A percentile compares a stretch with the other conserved stretches of the same genome.
Evolutionary conservation across 192 early-diverging fungal genomes (phyloP).

Genomic region (Coemansia sp.): DNA sequence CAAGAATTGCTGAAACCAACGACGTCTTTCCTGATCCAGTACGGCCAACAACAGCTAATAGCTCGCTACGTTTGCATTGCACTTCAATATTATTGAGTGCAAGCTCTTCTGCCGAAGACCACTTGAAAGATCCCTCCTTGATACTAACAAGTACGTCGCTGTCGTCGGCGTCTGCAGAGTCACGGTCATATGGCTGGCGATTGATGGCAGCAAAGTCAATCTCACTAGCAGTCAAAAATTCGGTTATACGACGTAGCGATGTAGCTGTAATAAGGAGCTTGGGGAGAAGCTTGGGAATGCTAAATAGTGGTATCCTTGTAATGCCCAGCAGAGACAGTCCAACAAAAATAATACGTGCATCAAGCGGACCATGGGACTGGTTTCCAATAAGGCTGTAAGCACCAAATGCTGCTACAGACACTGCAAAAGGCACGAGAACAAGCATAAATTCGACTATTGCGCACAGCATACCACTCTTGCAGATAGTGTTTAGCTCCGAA

Average conservation of each 20-base stretch:
- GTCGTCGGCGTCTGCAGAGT: conserved; percentile 1
- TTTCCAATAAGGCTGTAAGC: conserved; percentile 26
- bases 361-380: conserved; percentile 34
- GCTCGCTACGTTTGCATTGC: conserved; percentile 37
- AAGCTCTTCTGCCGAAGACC: conserved; percentile 37
- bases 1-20: conserved; percentile 59
- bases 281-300: conserved; percentile 18
- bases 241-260: conserved; percentile 24
- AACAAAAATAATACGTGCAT: conserved; percentile 42
- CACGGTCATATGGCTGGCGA: conserved; percentile 31
- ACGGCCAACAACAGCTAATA: conserved; percentile 59
- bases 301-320: conserved; percentile 27
- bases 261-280: conserved; percentile 28
- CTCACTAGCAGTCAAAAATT: conserved; percentile 36
- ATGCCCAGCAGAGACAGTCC: conserved; percentile 44
- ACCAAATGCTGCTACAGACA: conserved; percentile 38
- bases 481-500: conserved; percentile 33
- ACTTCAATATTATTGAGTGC: conserved; percentile 42
- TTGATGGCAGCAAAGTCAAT: conserved; percentile 30
- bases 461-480: conserved; percentile 18
- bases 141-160: conserved; percentile 29
- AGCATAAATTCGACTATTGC: conserved; percentile 28
- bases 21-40: conserved; percentile 67
- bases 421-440: conserved; percentile 33
- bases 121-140: conserved; percentile 48